Percentiles rank a stretch among this genome's conserved stretches.
phyloP scores from a whole-genome alignment of 306 rosid genomes.

The Sophora flavescens region DNA sequence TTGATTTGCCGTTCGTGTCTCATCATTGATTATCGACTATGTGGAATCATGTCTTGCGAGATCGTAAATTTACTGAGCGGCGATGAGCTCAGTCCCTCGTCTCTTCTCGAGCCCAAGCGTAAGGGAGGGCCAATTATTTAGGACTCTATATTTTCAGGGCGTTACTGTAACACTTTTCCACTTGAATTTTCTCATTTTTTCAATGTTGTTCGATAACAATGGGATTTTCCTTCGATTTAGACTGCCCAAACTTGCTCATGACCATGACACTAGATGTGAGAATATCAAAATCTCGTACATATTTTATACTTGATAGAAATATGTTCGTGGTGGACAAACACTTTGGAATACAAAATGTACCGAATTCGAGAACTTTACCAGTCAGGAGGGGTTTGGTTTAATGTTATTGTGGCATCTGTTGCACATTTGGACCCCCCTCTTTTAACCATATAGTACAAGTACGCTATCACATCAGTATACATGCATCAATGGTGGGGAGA shows the following conservation, averaged over 20 bases:
- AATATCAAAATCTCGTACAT: background rate
- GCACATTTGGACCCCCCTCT: constrained; percentile 8
- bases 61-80: background rate
- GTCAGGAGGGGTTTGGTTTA: constrained; percentile 28
- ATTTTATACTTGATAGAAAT: background rate
- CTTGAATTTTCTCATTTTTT: background rate
- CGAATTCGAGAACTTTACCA: background rate
- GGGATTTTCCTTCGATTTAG: too few species aligned
- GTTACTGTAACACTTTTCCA: background rate
- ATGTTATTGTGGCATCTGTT: constrained; percentile 28
- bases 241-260: background rate
- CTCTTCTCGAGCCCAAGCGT: background rate
- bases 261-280: background rate
- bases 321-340: background rate
- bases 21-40: constrained; percentile 12
- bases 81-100: background rate
- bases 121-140: background rate
- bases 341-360: background rate
- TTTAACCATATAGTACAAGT: background rate
- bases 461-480: constrained; percentile 2
- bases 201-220: too few species aligned
- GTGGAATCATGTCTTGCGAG: background rate
- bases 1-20: constrained; percentile 6
- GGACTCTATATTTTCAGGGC: background rate
- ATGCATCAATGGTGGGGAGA: constrained; percentile 39